Evolutionary conservation across 306 rosid species (phyloP).

Genomic region (Trifolium dubium): DNA sequence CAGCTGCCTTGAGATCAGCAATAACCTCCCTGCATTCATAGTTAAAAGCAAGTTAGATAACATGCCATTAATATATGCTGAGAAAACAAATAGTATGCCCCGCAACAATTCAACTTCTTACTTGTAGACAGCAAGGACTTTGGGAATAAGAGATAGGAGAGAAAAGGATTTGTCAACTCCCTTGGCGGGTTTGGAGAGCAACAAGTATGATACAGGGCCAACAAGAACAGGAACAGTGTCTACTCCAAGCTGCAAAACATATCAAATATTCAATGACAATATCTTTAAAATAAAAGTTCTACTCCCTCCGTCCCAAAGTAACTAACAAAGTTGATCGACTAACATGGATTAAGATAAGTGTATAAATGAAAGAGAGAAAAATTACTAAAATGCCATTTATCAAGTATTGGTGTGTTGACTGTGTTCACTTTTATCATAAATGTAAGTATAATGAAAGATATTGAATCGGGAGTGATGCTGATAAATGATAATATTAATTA

Average conservation of each 20-base stretch:
- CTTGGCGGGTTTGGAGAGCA: constrained; percentile 90
- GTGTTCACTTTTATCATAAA: no score
- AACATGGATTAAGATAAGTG: no score
- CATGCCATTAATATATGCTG: background rate
- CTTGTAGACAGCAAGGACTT: constrained; percentile 84
- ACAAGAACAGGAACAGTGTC: constrained; percentile 80
- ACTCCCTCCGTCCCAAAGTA: no score
- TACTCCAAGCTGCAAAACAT: constrained; percentile 74
- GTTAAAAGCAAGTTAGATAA: constrained; percentile 31
- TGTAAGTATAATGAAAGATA: no score
- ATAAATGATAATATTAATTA: no score
- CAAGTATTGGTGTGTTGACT: no score
- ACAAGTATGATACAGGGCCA: constrained; percentile 91
- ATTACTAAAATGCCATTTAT: no score
- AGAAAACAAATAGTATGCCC: constrained; percentile 18
- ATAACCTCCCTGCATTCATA: constrained; percentile 73
- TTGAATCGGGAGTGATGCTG: no score
- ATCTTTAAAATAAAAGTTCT: constrained; percentile 1
- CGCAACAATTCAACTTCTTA: constrained; percentile 38
- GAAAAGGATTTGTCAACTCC: constrained; percentile 78
- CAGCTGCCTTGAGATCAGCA: constrained; percentile 89
- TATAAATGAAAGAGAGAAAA: no score
- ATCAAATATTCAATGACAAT: constrained; percentile 26
- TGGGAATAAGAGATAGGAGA: constrained; percentile 80
- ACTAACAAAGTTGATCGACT: no score